A percentile compares a stretch with the other conserved stretches of the same genome.
These are phyloP conservation scores for Nitzschia sp. DNA, from an alignment of 108 stramenopile species.

Conservation along the genomic window DNA sequence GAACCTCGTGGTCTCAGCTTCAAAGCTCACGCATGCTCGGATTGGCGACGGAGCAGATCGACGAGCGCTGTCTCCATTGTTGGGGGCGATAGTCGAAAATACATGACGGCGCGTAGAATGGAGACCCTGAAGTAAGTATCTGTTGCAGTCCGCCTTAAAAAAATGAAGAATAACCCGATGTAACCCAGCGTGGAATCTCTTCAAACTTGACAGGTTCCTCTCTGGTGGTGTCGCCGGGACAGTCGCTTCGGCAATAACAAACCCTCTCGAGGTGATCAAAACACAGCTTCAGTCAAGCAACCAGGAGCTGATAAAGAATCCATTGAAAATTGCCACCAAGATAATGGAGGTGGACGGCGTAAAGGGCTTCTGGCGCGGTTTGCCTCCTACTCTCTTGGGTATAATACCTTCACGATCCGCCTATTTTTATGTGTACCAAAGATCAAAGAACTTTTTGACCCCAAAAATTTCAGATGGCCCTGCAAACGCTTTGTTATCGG, in stretches of 20 bases:
- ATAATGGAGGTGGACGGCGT: slow-evolving; percentile 78
- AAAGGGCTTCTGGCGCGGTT: slow-evolving; percentile 67
- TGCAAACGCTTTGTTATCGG: slow-evolving; percentile 60
- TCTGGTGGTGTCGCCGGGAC: slow-evolving; percentile 84
- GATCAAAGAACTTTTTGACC: slow-evolving; percentile 55
- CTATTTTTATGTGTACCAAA: slow-evolving; percentile 88
- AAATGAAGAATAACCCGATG: too few species aligned
- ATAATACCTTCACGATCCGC: slow-evolving; percentile 91
- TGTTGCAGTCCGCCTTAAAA: too few species aligned
- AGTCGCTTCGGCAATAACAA: slow-evolving; percentile 74
- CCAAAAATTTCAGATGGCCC: slow-evolving; percentile 59
- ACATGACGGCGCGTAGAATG: slow-evolving; percentile 65
- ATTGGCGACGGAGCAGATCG: too few species aligned
- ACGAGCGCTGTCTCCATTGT: too few species aligned
- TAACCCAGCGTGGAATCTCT: background rate
- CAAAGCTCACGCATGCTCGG: too few species aligned
- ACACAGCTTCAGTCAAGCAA: slow-evolving; percentile 89
- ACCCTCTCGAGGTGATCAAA: slow-evolving; percentile 90
- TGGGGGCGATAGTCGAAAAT: background rate
- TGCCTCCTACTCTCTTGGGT: slow-evolving; percentile 86
- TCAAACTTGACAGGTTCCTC: slow-evolving; percentile 43
- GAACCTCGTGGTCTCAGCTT: too few species aligned
- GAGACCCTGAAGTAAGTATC: slow-evolving; percentile 65
- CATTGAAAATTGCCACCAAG: slow-evolving; percentile 58
- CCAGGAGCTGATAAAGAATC: slow-evolving; percentile 46